These are phyloP conservation scores for Oryza meyeriana DNA, from an alignment of 176 grass and related monocot species.

Conservation along the genomic window DNA sequence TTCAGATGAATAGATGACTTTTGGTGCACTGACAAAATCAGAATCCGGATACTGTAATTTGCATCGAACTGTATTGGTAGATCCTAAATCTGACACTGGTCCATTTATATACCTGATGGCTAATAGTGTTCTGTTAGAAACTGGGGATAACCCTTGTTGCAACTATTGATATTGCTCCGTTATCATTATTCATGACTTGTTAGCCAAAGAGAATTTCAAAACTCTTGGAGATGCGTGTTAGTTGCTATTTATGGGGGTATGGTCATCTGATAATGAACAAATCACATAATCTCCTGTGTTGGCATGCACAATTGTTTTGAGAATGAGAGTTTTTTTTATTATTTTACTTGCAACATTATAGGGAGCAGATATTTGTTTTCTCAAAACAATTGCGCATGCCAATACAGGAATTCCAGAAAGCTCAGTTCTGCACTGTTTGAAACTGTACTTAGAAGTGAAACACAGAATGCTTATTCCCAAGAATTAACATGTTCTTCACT, in stretches of 20 bases:
- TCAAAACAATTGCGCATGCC: too few relatives aligned
- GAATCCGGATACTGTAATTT: neutral
- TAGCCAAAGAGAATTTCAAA: neutral
- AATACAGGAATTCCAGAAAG: neutral
- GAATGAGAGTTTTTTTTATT: neutral
- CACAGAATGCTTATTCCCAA: neutral
- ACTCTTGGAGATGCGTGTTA: neutral
- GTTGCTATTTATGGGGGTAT: neutral
- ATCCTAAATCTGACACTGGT: neutral
- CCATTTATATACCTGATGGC: neutral
- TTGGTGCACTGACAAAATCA: conserved; percentile 8
- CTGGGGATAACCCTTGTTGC: neutral
- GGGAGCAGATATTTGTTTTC: neutral
- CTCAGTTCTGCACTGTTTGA: conserved; percentile 7
- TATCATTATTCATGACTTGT: neutral
- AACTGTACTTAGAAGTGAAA: neutral
- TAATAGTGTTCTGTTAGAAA: neutral
- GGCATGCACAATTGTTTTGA: neutral
- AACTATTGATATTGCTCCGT: neutral
- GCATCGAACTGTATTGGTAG: neutral
- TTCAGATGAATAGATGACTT: neutral
- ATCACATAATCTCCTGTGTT: neutral
- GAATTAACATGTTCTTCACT: neutral
- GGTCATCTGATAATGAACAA: neutral
- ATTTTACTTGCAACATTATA: neutral